A percentile compares a stretch with the other conserved stretches of the same genome.
phyloP scores from a whole-genome alignment of 1,284 basidiomycete species.

The Boletus austroedulis region DNA sequence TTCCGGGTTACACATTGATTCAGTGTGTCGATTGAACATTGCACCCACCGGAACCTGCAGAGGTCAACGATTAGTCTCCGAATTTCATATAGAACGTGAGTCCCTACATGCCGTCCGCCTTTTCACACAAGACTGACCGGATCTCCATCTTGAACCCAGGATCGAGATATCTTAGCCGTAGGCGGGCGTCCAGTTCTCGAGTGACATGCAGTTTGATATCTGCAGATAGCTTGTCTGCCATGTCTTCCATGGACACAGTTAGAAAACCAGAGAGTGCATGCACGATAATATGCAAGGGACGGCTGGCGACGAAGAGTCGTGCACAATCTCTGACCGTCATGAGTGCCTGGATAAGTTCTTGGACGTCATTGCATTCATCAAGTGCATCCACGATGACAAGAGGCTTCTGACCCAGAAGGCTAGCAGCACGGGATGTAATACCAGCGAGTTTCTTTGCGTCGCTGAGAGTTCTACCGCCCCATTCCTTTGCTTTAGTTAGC shows the following conservation, averaged over 20 bases:
- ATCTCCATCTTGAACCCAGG: background rate
- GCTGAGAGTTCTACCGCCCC: background rate
- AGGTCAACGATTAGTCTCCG: background rate
- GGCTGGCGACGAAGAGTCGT: background rate
- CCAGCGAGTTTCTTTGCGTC: background rate
- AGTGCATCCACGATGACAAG: slow-evolving; percentile 5
- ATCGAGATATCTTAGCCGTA: background rate
- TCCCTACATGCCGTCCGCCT: background rate
- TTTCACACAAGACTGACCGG: background rate
- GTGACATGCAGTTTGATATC: background rate
- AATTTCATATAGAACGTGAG: background rate
- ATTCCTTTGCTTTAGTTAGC: background rate
- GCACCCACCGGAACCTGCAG: slow-evolving; percentile 9
- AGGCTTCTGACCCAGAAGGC: background rate
- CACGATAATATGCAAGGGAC: background rate
- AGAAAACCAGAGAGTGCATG: background rate
- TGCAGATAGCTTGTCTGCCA: background rate
- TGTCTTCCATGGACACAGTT: background rate
- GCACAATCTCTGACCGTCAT: background rate
- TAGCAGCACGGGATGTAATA: background rate
- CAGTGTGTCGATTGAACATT: slow-evolving; percentile 3
- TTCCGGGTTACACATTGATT: background rate
- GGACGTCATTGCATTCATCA: slow-evolving; percentile 3
- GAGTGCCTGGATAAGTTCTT: background rate
- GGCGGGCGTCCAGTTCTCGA: background rate